A percentile compares a stretch with the other conserved stretches of the same genome.
These are phyloP conservation scores for Penicillium angulare DNA, from an alignment of 495 filamentous ascomycete species.

Conservation along the genomic window DNA sequence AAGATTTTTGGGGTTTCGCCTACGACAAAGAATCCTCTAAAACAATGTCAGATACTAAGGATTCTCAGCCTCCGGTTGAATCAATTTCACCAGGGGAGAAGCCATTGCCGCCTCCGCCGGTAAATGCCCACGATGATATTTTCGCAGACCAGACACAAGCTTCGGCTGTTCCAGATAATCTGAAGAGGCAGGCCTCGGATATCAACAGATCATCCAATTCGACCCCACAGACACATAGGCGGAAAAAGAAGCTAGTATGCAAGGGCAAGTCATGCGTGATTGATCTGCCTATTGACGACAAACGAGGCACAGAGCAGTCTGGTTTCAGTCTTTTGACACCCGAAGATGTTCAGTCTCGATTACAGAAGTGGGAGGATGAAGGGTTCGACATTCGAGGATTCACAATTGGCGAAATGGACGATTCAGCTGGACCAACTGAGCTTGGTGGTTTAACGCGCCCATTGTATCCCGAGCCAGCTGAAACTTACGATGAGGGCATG, in stretches of 20 bases:
- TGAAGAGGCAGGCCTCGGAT: constrained; percentile 15
- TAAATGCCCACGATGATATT: constrained; percentile 19
- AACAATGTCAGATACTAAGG: constrained; percentile 36
- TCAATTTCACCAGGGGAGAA: constrained; percentile 37
- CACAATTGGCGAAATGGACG: constrained; percentile 50
- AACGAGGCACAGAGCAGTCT: constrained; percentile 55
- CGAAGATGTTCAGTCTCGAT: constrained; percentile 59
- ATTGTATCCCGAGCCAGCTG: constrained; percentile 66
- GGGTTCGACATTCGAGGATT: constrained; percentile 79
- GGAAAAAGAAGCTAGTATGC: constrained; percentile 54
- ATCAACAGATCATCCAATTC: constrained; percentile 16
- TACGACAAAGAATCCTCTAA: constrained; percentile 41
- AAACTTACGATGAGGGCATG: constrained; percentile 54
- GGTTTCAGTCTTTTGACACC: constrained; percentile 57
- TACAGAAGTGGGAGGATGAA: constrained; percentile 67
- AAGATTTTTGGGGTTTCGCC: constrained; percentile 51
- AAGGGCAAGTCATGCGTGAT: constrained; percentile 73
- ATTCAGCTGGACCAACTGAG: constrained; percentile 24
- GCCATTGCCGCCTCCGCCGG: constrained; percentile 47
- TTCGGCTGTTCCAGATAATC: constrained; percentile 6
- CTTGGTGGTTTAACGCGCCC: constrained; percentile 63
- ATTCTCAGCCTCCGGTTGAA: constrained; percentile 25
- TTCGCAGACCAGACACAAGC: not conserved
- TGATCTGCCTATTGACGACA: constrained; percentile 65
- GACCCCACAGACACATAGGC: constrained; percentile 28